phyloP scores from a whole-genome alignment of 192 early-diverging fungal genomes.

The Mortierella hygrophila region DNA sequence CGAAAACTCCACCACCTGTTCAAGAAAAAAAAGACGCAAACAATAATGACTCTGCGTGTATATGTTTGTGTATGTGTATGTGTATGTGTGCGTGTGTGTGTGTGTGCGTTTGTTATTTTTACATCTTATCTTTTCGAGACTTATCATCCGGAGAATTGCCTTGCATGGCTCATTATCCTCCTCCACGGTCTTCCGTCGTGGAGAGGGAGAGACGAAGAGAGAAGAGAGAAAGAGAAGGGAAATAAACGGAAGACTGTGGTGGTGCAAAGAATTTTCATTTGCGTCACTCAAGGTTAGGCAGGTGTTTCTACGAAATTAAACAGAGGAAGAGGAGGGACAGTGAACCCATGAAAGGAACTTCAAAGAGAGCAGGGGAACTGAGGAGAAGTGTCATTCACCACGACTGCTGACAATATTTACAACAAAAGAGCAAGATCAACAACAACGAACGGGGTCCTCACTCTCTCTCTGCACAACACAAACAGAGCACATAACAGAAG shows the following conservation, averaged over 20 bases:
- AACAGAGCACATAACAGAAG: neutral
- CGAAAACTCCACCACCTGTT: neutral
- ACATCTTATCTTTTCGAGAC: neutral
- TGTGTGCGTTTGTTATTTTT: neutral
- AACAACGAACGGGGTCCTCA: neutral
- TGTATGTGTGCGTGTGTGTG: too few relatives aligned
- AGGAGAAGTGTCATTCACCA: neutral
- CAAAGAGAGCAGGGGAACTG: neutral
- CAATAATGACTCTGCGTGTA: neutral
- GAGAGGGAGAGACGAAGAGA: neutral
- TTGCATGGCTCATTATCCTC: neutral
- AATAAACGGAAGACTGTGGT: neutral
- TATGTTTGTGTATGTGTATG: too few relatives aligned
- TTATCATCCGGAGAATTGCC: neutral
- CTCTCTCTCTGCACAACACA: neutral
- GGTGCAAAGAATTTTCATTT: neutral
- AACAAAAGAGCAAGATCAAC: neutral
- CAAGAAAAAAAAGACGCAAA: neutral
- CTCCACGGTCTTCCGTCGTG: neutral
- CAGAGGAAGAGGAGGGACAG: neutral
- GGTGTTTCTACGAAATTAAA: slow-evolving; percentile 1
- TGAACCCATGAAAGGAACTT: neutral
- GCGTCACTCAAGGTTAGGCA: neutral
- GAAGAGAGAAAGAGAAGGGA: neutral
- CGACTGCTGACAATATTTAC: neutral